Conservation (phyloP, 768 basidiomycete genomes). For the Tricholoma matsutake region DNA sequence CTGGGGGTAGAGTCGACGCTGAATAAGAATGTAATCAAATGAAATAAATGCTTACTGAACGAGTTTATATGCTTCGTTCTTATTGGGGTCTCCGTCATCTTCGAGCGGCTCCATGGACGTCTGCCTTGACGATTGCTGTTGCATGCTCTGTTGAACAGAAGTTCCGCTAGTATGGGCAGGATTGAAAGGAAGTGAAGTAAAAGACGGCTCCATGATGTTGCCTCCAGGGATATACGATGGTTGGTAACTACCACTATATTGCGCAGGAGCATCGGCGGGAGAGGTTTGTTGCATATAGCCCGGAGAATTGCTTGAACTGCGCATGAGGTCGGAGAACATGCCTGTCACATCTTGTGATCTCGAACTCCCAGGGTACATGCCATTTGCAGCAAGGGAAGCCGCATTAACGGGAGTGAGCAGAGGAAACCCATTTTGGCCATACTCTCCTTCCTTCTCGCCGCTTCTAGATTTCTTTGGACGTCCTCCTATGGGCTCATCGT, state of each 20-base stretch:
- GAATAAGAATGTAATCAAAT: constrained; percentile 3
- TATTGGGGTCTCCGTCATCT: constrained; percentile 69
- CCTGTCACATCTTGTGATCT: constrained; percentile 44
- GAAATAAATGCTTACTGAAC: constrained; percentile 54
- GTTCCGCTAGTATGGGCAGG: constrained; percentile 25
- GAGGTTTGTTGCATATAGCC: constrained; percentile 56
- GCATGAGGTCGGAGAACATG: constrained; percentile 63
- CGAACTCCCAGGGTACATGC: constrained; percentile 44
- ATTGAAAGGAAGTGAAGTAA: constrained; percentile 50
- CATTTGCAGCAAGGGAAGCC: constrained; percentile 28
- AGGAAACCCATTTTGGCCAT: constrained; percentile 46
- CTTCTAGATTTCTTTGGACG: constrained; percentile 52
- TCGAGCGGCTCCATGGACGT: constrained; percentile 46
- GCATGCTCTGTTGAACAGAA: constrained; percentile 34
- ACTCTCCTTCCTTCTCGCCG: constrained; percentile 39
- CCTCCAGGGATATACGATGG: constrained; percentile 54
- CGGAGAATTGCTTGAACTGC: constrained; percentile 50
- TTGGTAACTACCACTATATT: constrained; percentile 44
- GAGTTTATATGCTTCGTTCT: constrained; percentile 76
- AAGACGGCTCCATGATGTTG: constrained; percentile 50
- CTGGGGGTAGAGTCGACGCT: constrained; percentile 31
- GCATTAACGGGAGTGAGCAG: constrained; percentile 55
- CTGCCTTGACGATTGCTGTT: constrained; percentile 22
- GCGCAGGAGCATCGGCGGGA: constrained; percentile 35
- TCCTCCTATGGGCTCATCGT: constrained; percentile 38